phyloP scores from a whole-genome alignment of 768 basidiomycete species.

The Leccinellum rugosiceps region DNA sequence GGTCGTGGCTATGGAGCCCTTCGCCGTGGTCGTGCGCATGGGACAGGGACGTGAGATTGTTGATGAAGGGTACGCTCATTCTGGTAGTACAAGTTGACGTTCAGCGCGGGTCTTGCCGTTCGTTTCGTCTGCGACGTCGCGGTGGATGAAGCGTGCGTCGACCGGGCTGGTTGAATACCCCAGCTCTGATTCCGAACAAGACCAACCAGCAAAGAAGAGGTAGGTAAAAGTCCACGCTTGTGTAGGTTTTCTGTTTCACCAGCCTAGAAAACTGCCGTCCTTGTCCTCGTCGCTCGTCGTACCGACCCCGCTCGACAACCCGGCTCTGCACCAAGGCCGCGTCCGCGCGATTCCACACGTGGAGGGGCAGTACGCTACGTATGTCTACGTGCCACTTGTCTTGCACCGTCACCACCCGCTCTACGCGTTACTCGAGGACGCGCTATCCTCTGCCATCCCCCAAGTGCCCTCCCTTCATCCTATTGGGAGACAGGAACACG shows the following conservation, averaged over 20 bases:
- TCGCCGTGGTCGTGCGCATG: slow-evolving; percentile 53
- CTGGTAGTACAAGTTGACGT: not conserved
- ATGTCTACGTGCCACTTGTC: slow-evolving; percentile 69
- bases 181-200: slow-evolving; percentile 43
- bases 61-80: slow-evolving; percentile 76
- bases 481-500: slow-evolving; percentile 30
- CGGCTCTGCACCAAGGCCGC: slow-evolving; percentile 82
- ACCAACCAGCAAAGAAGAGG: slow-evolving; percentile 35
- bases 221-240: not conserved
- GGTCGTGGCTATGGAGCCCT: slow-evolving; percentile 46
- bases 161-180: slow-evolving; percentile 45
- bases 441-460: slow-evolving; percentile 41
- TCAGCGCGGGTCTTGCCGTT: slow-evolving; percentile 13
- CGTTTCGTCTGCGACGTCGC: not conserved
- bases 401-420: slow-evolving; percentile 44
- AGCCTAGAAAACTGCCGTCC: slow-evolving; percentile 57
- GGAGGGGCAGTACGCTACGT: slow-evolving; percentile 80
- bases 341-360: slow-evolving; percentile 72
- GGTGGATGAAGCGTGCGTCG: slow-evolving; percentile 23
- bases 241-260: not conserved
- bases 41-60: slow-evolving; percentile 50
- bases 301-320: slow-evolving; percentile 62
- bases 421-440: slow-evolving; percentile 43
- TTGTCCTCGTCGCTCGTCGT: slow-evolving; percentile 49
- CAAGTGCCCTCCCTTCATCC: slow-evolving; percentile 47